Percentiles rank a stretch among this genome's conserved stretches.
phyloP scores from a whole-genome alignment of 257 asterid species.

The Galeopsis tetrahit region DNA sequence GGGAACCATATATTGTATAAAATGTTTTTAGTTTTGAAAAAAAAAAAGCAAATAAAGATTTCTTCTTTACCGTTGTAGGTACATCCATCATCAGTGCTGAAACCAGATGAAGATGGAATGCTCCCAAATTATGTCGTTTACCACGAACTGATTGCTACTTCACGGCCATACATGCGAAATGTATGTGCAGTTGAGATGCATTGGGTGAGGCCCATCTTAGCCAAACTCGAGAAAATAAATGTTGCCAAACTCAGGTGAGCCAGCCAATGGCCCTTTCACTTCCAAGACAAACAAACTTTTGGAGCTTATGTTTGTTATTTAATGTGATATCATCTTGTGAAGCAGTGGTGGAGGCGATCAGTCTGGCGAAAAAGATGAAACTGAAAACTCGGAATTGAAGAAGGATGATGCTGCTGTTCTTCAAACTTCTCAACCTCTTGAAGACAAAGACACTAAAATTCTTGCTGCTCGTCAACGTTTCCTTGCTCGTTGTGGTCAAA shows the following conservation, averaged over 20 bases:
- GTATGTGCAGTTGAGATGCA: constrained; percentile 85
- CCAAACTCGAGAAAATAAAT: constrained; percentile 68
- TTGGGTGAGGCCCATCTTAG: constrained; percentile 77
- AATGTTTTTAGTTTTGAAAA: background rate
- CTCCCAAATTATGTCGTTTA: constrained; percentile 79
- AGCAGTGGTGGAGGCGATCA: constrained; percentile 60
- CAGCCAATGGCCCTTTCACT: background rate
- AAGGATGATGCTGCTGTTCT: constrained; percentile 39
- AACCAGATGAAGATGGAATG: constrained; percentile 86
- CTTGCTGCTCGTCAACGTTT: constrained; percentile 59
- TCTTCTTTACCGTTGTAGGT: constrained; percentile 50
- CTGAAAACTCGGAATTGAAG: constrained; percentile 35
- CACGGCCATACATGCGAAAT: constrained; percentile 87
- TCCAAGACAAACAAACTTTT: background rate
- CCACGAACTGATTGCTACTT: constrained; percentile 81
- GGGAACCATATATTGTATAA: background rate
- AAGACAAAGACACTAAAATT: constrained; percentile 44
- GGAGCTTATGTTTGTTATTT: background rate
- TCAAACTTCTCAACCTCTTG: constrained; percentile 39
- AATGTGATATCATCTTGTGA: constrained; percentile 8
- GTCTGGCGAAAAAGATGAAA: constrained; percentile 40
- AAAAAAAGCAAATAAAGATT: background rate
- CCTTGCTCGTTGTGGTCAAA: constrained; percentile 48
- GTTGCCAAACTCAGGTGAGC: constrained; percentile 72
- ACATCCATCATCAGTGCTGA: constrained; percentile 83